phyloP scores from a whole-genome alignment of 345 rosid genomes.

The Lepidium didymum region DNA sequence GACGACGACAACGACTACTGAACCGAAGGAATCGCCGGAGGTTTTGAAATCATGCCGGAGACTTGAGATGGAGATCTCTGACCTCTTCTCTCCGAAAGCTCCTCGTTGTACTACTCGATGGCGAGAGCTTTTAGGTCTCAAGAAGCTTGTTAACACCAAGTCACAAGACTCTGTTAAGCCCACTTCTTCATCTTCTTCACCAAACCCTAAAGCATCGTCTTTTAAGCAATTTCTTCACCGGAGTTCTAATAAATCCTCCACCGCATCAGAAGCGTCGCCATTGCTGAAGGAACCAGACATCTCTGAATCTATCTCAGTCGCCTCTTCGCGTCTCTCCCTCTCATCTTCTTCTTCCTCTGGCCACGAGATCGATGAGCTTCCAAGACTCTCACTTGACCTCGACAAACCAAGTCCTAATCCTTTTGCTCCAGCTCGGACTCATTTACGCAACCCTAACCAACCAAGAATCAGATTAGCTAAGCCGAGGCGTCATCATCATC shows the following conservation, averaged over 20 bases:
- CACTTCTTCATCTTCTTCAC: neutral
- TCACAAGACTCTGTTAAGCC: constrained; percentile 21
- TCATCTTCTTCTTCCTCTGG: constrained; percentile 50
- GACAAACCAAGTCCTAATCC: constrained; percentile 33
- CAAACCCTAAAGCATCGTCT: constrained; percentile 15
- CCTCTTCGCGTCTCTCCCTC: constrained; percentile 46
- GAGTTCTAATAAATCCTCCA: constrained; percentile 50
- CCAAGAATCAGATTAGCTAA: constrained; percentile 31
- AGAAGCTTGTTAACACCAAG: constrained; percentile 41
- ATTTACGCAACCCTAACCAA: constrained; percentile 43
- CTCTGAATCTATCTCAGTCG: constrained; percentile 44
- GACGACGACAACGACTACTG: constrained; percentile 19
- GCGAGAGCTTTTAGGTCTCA: constrained; percentile 80
- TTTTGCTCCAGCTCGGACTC: constrained; percentile 42
- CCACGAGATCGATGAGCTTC: constrained; percentile 47
- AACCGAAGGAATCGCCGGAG: constrained; percentile 32
- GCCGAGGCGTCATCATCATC: constrained; percentile 16
- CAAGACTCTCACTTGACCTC: constrained; percentile 43
- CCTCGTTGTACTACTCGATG: constrained; percentile 84
- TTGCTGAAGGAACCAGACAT: constrained; percentile 30
- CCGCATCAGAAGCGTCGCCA: constrained; percentile 13
- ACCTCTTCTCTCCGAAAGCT: constrained; percentile 77
- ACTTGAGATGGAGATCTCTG: constrained; percentile 36
- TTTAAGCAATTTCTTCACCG: constrained; percentile 64
- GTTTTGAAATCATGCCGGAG: constrained; percentile 36